These are phyloP conservation scores for Vinca minor DNA, from an alignment of 257 asterid genomes.

Conservation along the genomic window DNA sequence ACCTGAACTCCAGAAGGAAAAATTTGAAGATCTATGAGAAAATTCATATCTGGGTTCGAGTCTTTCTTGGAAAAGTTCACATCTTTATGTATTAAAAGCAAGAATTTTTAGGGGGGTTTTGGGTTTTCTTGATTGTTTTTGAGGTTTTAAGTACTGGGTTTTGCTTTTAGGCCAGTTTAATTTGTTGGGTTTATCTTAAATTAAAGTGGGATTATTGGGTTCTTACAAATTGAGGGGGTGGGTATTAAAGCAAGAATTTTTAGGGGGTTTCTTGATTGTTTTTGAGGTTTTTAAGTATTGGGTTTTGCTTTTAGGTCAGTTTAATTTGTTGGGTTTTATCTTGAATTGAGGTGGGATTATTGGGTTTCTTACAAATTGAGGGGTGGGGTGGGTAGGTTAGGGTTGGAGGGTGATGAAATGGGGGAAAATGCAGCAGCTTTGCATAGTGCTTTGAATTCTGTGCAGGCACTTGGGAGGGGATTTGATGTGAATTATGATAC, in stretches of 20 bases:
- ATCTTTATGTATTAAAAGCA: background rate
- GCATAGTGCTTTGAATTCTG: slow-evolving; percentile 61
- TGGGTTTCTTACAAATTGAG: slow-evolving; percentile 5
- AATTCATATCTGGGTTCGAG: slow-evolving; percentile 9
- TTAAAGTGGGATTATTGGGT: too few relatives aligned
- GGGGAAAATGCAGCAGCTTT: slow-evolving; percentile 80
- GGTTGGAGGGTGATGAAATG: slow-evolving; percentile 50
- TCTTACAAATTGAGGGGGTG: too few relatives aligned
- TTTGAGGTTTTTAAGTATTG: background rate
- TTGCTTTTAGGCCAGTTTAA: slow-evolving; percentile 11
- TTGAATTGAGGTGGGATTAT: slow-evolving; percentile 3
- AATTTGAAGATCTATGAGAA: slow-evolving; percentile 38
- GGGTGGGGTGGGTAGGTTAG: slow-evolving; percentile 12
- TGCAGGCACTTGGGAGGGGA: slow-evolving; percentile 82
- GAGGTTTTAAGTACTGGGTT: too few relatives aligned
- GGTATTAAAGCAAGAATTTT: slow-evolving; percentile 1
- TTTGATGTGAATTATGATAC: slow-evolving; percentile 86
- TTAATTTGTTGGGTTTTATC: background rate
- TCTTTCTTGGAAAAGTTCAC: slow-evolving; percentile 22
- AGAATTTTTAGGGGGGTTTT: too few relatives aligned
- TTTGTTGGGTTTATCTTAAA: background rate
- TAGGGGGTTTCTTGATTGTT: background rate
- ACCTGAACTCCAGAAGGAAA: slow-evolving; percentile 17
- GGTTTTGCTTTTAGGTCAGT: background rate
- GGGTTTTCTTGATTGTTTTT: too few relatives aligned